phyloP scores from a whole-genome alignment of 1,139 yeast species.

The Sugiyamaella pinicola region DNA sequence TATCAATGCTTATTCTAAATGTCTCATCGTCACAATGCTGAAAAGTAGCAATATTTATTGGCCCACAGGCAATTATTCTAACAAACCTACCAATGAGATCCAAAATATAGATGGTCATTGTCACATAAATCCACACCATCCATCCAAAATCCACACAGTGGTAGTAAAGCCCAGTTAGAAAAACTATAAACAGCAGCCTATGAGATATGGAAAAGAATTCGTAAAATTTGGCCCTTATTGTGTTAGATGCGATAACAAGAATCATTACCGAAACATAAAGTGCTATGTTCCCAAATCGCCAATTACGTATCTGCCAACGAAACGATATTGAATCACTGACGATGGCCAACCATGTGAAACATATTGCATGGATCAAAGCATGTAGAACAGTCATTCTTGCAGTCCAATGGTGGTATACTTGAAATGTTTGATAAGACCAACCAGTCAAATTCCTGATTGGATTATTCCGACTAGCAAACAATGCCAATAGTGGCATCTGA shows the following conservation, averaged over 20 bases:
- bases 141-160: slow-evolving; percentile 52
- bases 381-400: slow-evolving; percentile 58
- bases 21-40: slow-evolving; percentile 33
- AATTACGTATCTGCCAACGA: slow-evolving; percentile 48
- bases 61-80: slow-evolving; percentile 39
- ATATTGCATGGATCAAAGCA: slow-evolving; percentile 43
- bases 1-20: slow-evolving; percentile 31
- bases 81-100: slow-evolving; percentile 45
- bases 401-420: slow-evolving; percentile 64
- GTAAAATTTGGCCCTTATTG: slow-evolving; percentile 45
- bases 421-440: slow-evolving; percentile 65
- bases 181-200: slow-evolving; percentile 45
- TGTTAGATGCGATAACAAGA: slow-evolving; percentile 21
- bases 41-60: slow-evolving; percentile 45
- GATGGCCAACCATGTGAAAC: slow-evolving; percentile 41
- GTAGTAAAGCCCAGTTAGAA: slow-evolving; percentile 47
- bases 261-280: slow-evolving; percentile 33
- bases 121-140: slow-evolving; percentile 49
- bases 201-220: slow-evolving; percentile 47
- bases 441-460: slow-evolving; percentile 59
- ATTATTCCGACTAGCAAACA: slow-evolving; percentile 67
- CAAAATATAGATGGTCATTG: slow-evolving; percentile 44
- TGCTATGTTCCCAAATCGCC: slow-evolving; percentile 50
- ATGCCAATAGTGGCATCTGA: slow-evolving; percentile 55
- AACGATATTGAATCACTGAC: slow-evolving; percentile 44